Evolutionary conservation across 2,329 filamentous ascomycete genomes (phyloP), one percentile per base, ranked within the genome.

Genomic region (Xylariaceae sp.): DNA sequence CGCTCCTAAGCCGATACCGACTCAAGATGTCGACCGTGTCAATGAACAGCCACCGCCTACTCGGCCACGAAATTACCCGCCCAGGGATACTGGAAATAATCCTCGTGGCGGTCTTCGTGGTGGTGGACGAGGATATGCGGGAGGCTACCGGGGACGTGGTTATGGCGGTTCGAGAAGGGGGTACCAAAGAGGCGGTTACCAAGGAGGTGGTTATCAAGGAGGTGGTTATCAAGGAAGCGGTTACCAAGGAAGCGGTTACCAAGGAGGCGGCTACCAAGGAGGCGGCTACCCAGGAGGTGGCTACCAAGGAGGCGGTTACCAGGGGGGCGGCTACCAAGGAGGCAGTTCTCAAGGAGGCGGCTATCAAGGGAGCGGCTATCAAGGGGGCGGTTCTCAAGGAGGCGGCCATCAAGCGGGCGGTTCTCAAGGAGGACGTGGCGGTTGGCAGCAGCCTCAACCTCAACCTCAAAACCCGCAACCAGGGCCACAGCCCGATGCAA

Each of bases 91-190:
- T 47, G 13, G 13, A 39, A 11, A 15, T 55, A 59, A 63, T 44
- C 54, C 57, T 18, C 66, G 70, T 37, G 67, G 68, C 1, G 57
- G 51, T 6, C 63, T 54, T 49, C 68, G 67, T 18, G 68, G 70
- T n/a, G 67, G 66, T 0, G 60, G 70, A 52, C 55, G 62, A 11
- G 69, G 70, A 34, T 63, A 65, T 35, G 61, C 64, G 6, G 63
- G 64, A 45, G 61, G 60, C 11, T 64, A 59, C 23, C 60, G 67
- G 30, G 66, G 66, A 7, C 65, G 67, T 54, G 65, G 68, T 3
- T 65, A 63, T 53, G 61, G 64, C 1, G 65, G 63, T n/a, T 48
- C 59, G 1, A 60, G 68, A 59, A 65, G 68, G 58, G 67, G 65
- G 0, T 66, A 59, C 37, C 37, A 42, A 13, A 30, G 23, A 30